A percentile compares a stretch with the other conserved stretches of the same genome.
These are phyloP conservation scores for Conringia planisiliqua DNA, from an alignment of 345 rosid genomes.

Conservation along the genomic window DNA sequence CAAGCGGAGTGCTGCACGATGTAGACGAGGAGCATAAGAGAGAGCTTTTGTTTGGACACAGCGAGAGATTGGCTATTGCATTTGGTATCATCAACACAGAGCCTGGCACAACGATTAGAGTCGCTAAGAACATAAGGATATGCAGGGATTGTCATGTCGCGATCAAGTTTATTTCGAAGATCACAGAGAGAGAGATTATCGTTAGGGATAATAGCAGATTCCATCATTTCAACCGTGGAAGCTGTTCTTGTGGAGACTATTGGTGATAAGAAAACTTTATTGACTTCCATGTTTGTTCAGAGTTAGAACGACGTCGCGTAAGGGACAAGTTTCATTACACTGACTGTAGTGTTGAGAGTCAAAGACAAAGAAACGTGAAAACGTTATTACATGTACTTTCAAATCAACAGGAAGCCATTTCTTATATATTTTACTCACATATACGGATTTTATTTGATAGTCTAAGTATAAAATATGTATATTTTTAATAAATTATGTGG, in stretches of 20 bases:
- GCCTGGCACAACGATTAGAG: slow-evolving; percentile 61
- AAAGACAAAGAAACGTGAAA: not conserved
- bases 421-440: not conserved
- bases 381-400: not conserved
- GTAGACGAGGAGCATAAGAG: slow-evolving; percentile 76
- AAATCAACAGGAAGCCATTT: not conserved
- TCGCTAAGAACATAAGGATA: slow-evolving; percentile 65
- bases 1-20: slow-evolving; percentile 63
- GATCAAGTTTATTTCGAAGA: slow-evolving; percentile 57
- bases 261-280: slow-evolving; percentile 39
- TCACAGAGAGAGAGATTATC: slow-evolving; percentile 61
- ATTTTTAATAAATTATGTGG: no score
- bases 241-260: slow-evolving; percentile 77
- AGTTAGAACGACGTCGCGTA: not conserved
- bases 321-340: not conserved
- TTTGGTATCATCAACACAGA: slow-evolving; percentile 66
- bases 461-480: no score
- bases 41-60: slow-evolving; percentile 47
- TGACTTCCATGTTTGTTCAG: not conserved
- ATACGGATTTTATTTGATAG: not conserved
- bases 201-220: slow-evolving; percentile 75
- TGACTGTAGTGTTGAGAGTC: not conserved
- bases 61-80: slow-evolving; percentile 74
- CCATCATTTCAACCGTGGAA: slow-evolving; percentile 67
- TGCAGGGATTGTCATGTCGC: slow-evolving; percentile 69